A percentile compares a stretch with the other conserved stretches of the same genome.
phyloP scores from a whole-genome alignment of 2,329 filamentous ascomycete genomes.

The Ophiostoma ips region DNA sequence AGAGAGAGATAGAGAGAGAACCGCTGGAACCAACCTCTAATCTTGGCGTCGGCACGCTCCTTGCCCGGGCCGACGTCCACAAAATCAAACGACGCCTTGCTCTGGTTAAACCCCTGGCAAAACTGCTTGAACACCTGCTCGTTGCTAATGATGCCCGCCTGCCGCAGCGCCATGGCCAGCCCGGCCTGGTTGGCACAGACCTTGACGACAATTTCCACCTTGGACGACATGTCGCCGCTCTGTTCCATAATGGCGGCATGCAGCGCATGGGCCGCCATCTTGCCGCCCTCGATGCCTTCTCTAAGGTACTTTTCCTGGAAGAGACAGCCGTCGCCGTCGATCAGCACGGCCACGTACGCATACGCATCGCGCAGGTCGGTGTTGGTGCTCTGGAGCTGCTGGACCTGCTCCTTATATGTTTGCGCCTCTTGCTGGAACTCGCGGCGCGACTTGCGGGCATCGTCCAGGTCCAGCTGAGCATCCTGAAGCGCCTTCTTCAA shows the following conservation, averaged over 20 bases:
- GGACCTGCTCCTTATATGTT: constrained; percentile 23
- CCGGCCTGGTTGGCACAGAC: constrained; percentile 40
- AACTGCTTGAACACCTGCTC: constrained; percentile 40
- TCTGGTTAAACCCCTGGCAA: constrained; percentile 44
- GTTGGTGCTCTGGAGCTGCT: constrained; percentile 25
- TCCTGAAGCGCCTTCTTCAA: constrained; percentile 29
- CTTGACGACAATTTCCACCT: constrained; percentile 41
- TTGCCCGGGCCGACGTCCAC: constrained; percentile 47
- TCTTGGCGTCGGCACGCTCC: constrained; percentile 45
- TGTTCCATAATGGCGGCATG: constrained; percentile 32
- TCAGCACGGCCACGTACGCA: constrained; percentile 44
- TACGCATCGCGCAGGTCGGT: constrained; percentile 37
- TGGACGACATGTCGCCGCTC: constrained; percentile 33
- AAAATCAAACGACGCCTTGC: constrained; percentile 46
- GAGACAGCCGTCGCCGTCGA: constrained; percentile 51
- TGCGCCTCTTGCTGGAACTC: constrained; percentile 36
- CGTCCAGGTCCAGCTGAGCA: constrained; percentile 34
- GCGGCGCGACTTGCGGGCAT: constrained; percentile 33
- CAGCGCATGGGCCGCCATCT: constrained; percentile 35
- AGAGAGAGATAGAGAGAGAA: too few species aligned
- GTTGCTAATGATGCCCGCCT: constrained; percentile 31
- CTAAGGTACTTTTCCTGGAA: constrained; percentile 42
- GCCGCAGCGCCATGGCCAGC: constrained; percentile 35
- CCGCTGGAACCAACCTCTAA: constrained; percentile 17
- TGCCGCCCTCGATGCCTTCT: constrained; percentile 42